A percentile compares a stretch with the other conserved stretches of the same genome.
These are phyloP conservation scores for Agrocybe pediades DNA, from an alignment of 768 basidiomycete genomes.

Conservation along the genomic window DNA sequence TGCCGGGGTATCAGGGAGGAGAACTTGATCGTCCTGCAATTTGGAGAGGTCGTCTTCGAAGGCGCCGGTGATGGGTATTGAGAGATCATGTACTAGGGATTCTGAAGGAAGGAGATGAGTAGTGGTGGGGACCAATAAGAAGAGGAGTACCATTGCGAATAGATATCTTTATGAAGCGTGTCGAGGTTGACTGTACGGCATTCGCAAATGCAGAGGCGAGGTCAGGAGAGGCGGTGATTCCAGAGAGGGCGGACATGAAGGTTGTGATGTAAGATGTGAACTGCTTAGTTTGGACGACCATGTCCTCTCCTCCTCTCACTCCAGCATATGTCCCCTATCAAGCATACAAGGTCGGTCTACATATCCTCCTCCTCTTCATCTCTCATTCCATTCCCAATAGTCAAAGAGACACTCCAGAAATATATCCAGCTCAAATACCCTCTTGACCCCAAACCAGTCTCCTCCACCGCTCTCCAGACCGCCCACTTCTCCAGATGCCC, in stretches of 20 bases:
- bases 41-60: slow-evolving; percentile 63
- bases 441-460: slow-evolving; percentile 26
- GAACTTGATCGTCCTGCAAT: slow-evolving; percentile 50
- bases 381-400: slow-evolving; percentile 26
- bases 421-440: slow-evolving; percentile 28
- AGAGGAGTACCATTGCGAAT: slow-evolving; percentile 60
- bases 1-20: slow-evolving; percentile 67
- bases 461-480: slow-evolving; percentile 30
- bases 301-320: slow-evolving; percentile 24
- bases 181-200: slow-evolving; percentile 48
- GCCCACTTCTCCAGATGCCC: slow-evolving; percentile 21
- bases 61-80: slow-evolving; percentile 48
- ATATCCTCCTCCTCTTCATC: slow-evolving; percentile 5
- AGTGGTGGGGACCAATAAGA: slow-evolving; percentile 10
- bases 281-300: slow-evolving; percentile 26
- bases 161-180: slow-evolving; percentile 76
- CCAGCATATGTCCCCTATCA: slow-evolving; percentile 45
- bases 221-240: slow-evolving; percentile 64
- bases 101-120: slow-evolving; percentile 44
- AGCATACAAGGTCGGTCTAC: slow-evolving; percentile 46
- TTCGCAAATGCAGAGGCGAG: slow-evolving; percentile 59
- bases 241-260: slow-evolving; percentile 74
- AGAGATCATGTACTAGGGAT: slow-evolving; percentile 61
- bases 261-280: slow-evolving; percentile 11
- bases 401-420: slow-evolving; percentile 50